Evolutionary conservation across 108 stramenopile species (phyloP).

Genomic region (Cyclotella distinguenda): DNA sequence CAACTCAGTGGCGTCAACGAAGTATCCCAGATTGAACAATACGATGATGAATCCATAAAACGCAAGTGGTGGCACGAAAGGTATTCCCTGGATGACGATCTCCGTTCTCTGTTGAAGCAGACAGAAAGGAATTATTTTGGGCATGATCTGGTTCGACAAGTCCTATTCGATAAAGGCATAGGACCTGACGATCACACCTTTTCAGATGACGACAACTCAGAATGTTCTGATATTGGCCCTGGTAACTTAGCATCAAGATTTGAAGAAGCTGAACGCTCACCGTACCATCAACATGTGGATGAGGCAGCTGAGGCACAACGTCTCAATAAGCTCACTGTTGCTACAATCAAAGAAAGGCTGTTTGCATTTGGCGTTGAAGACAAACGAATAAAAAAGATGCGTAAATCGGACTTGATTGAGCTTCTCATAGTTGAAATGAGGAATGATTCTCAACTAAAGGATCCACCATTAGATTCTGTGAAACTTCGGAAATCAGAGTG

Average conservation of each 20-base stretch:
- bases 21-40: slow-evolving; percentile 37
- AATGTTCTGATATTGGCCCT: slow-evolving; percentile 38
- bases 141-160: slow-evolving; percentile 8
- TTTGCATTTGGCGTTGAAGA: slow-evolving; percentile 16
- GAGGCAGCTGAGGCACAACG: slow-evolving; percentile 13
- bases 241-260: slow-evolving; percentile 68
- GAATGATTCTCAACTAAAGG: background rate
- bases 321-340: slow-evolving; percentile 66
- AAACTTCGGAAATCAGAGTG: too few relatives aligned
- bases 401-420: slow-evolving; percentile 63
- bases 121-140: slow-evolving; percentile 55
- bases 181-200: slow-evolving; percentile 1
- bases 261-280: slow-evolving; percentile 47
- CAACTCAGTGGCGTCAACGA: slow-evolving; percentile 67
- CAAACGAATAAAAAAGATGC: slow-evolving; percentile 38
- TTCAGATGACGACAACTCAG: slow-evolving; percentile 31
- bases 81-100: slow-evolving; percentile 55
- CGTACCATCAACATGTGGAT: slow-evolving; percentile 5
- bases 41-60: slow-evolving; percentile 49
- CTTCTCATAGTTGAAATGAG: slow-evolving; percentile 43
- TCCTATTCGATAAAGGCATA: slow-evolving; percentile 14
- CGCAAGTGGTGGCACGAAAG: slow-evolving; percentile 78
- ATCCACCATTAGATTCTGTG: slow-evolving; percentile 4
- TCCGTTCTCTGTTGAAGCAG: slow-evolving; percentile 46
- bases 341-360: slow-evolving; percentile 56